phyloP scores from a whole-genome alignment of 495 filamentous ascomycete species.

The Barbatosphaeria neglecta region DNA sequence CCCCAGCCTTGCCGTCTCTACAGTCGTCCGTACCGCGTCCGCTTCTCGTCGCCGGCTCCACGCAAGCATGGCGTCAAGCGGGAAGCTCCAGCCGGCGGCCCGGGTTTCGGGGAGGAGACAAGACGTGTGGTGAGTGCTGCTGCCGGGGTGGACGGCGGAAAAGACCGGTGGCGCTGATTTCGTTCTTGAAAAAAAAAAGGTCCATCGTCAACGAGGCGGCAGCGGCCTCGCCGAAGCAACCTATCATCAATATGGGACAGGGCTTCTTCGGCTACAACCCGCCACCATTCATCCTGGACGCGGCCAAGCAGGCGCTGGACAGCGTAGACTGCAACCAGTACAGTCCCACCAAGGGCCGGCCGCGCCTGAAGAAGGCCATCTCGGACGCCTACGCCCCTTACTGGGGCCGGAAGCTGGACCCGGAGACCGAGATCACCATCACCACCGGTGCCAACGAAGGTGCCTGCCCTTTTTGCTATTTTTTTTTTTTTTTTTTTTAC shows the following conservation, averaged over 20 bases:
- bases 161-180: too few relatives aligned
- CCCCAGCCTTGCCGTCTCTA: not conserved
- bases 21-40: not conserved
- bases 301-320: conserved; percentile 79
- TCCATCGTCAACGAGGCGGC: conserved; percentile 91
- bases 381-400: conserved; percentile 79
- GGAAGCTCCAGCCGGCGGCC: not conserved
- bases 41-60: not conserved
- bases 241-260: conserved; percentile 92
- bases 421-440: conserved; percentile 84
- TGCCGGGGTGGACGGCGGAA: not conserved
- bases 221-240: conserved; percentile 70
- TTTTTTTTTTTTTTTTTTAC: too few relatives aligned
- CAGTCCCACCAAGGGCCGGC: conserved; percentile 85
- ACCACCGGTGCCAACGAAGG: conserved; percentile 97
- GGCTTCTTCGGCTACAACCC: conserved; percentile 99
- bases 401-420: conserved; percentile 69
- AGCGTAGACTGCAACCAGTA: conserved; percentile 98
- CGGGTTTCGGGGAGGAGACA: not conserved
- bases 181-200: conserved; percentile 34
- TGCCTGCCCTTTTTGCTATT: too few relatives aligned
- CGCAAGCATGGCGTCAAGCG: not conserved
- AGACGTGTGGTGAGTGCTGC: not conserved
- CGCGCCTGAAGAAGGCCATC: conserved; percentile 80
- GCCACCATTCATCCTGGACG: conserved; percentile 79